Base-by-base conservation (phyloP, 2,329 filamentous ascomycete genomes). In the Nemania diffusa region DNA sequence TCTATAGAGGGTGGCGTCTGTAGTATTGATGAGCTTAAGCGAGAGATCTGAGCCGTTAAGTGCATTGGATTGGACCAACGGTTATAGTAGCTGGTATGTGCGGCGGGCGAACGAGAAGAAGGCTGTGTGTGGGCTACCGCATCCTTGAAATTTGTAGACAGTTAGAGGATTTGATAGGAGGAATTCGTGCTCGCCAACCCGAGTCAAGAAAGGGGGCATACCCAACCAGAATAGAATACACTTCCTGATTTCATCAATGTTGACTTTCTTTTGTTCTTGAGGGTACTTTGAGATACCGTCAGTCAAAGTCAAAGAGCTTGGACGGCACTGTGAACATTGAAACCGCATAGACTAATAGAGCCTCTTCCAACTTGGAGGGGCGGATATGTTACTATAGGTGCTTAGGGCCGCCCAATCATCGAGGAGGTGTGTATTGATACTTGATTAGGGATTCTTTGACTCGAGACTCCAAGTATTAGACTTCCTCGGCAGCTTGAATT, bases 11-110 rank as follows among this genome's bases (percentile, higher is more conserved):
- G 29, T 51, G 61, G 50, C 48, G 37, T 40, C 32, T 34, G 44
- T n/a, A 9, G 65, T 59, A 57, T 59, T 42, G 59, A 57, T 57
- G 64, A 64, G 66, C 68, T 64, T 70, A 69, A 69, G 68, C 68
- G 68, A 70, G 59, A 62, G 59, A 60, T 69, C 63, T 55, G 55
- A 63, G 58, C 65, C 65, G 24, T 27, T n/a, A 26, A 62, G 17
- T 22, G 48, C 34, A 37, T 15, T 26, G 42, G 26, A 53, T 53
- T 62, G 48, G 58, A 26, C 44, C 57, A 50, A 48, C 52, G 42
- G 34, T 27, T 50, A n/a, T 55, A 24, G 8, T 42, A 3, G 20
- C 32, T 37, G 8, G 34, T 20, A 62, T 17, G 50, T 34, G 46
- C 46, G 42, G 46, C 57, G 37, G 24, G 29, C 17, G 20, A 52